A percentile compares a stretch with the other conserved stretches of the same genome.
Evolutionary conservation across 768 basidiomycete species (phyloP).

Genomic region (Russula dissimulans): DNA sequence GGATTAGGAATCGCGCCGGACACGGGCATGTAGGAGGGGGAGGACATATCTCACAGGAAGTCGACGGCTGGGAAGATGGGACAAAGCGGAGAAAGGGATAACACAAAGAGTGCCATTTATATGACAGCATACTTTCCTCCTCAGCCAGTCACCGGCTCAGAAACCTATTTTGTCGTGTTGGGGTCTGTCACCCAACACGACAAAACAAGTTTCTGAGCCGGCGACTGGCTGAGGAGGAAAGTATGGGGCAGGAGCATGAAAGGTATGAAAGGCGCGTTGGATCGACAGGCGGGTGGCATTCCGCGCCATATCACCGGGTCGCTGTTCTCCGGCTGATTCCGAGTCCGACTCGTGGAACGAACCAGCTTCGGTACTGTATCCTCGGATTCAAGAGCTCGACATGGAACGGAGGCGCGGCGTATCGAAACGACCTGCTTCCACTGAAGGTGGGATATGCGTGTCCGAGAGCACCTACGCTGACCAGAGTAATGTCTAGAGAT

Average conservation of each 20-base stretch:
- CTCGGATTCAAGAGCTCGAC: not conserved
- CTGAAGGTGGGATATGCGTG: constrained; percentile 51
- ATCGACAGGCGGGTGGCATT: not conserved
- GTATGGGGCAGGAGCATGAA: not conserved
- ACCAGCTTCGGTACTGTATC: not conserved
- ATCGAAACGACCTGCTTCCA: constrained; percentile 55
- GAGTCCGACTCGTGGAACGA: not conserved
- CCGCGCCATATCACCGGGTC: not conserved
- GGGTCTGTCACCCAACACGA: not conserved
- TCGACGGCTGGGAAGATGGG: not conserved
- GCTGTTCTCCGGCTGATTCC: not conserved
- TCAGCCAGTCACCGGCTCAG: not conserved
- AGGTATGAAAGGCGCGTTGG: constrained; percentile 1
- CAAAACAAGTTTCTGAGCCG: not conserved
- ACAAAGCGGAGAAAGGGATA: not conserved
- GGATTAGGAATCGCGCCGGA: not conserved
- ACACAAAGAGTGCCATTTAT: not conserved
- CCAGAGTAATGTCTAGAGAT: constrained; percentile 40
- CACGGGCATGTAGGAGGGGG: not conserved
- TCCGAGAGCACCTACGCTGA: constrained; percentile 15
- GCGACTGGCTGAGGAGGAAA: not conserved
- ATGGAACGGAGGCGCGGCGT: constrained; percentile 65
- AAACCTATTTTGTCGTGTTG: not conserved
- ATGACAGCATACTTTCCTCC: not conserved
- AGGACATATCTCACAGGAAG: not conserved